Conservation (phyloP, 495 filamentous ascomycete genomes). For the Penicillium canariense region DNA sequence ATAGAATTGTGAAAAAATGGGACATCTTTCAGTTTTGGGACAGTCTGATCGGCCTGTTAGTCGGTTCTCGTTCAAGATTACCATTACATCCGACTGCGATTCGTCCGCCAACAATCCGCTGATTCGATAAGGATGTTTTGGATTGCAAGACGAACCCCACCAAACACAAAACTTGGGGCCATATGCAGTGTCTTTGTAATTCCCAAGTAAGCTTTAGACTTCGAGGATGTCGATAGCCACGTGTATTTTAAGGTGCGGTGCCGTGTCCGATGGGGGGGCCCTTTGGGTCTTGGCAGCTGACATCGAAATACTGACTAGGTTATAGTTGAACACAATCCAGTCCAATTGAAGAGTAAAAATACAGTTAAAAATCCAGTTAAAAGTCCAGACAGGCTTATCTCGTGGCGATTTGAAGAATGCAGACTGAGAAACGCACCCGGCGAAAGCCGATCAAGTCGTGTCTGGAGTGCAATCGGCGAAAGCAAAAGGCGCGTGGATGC, state of each 20-base stretch:
- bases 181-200: neutral
- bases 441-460: constrained; percentile 23
- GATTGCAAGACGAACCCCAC: neutral
- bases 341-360: neutral
- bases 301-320: neutral
- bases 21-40: too few relatives aligned
- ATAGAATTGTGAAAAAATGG: too few relatives aligned
- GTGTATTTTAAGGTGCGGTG: neutral
- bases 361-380: neutral
- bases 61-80: neutral
- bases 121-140: neutral
- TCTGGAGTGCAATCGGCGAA: constrained; percentile 23
- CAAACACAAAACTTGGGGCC: neutral
- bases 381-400: too few relatives aligned
- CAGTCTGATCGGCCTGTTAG: neutral
- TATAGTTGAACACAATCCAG: neutral
- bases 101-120: too few relatives aligned
- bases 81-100: neutral
- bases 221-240: neutral
- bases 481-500: constrained; percentile 15
- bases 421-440: constrained; percentile 12
- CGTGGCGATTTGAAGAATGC: constrained; percentile 5
- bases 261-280: constrained; percentile 6
- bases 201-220: constrained; percentile 1
- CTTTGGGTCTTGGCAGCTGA: constrained; percentile 4